Evolutionary conservation across 1,284 basidiomycete genomes (phyloP).

Genomic region (Crucibulum cyathiforme): DNA sequence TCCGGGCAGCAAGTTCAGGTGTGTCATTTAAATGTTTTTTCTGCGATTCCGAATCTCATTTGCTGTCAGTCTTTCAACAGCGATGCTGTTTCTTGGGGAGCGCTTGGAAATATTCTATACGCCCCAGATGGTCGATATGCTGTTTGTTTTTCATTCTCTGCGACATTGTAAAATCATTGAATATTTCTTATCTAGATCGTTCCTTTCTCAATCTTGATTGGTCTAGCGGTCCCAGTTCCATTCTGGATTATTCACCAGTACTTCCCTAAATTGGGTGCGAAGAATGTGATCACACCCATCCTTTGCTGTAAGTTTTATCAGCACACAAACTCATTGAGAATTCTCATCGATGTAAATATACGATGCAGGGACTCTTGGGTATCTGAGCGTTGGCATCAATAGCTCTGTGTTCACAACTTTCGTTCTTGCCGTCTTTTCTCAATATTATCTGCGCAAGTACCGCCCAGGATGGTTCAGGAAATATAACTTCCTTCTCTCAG

Average conservation of each 20-base stretch:
- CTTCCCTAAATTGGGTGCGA: conserved; percentile 53
- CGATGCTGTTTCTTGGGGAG: conserved; percentile 66
- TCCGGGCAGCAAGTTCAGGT: conserved; percentile 60
- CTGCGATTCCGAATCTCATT: not conserved
- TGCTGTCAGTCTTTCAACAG: conserved; percentile 38
- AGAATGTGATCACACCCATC: conserved; percentile 56
- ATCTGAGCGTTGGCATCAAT: conserved; percentile 56
- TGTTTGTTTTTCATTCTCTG: conserved; percentile 25
- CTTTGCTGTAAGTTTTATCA: conserved; percentile 40
- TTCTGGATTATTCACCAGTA: conserved; percentile 57
- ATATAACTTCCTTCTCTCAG: conserved; percentile 55
- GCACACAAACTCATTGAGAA: not conserved
- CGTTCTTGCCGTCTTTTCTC: conserved; percentile 57
- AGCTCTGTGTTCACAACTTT: conserved; percentile 47
- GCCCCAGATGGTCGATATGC: conserved; percentile 52
- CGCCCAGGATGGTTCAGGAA: conserved; percentile 62
- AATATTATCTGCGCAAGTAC: conserved; percentile 62
- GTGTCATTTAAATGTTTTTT: not conserved
- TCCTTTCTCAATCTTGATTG: conserved; percentile 59
- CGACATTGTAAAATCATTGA: conserved; percentile 8
- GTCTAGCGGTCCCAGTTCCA: conserved; percentile 58
- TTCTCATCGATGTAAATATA: not conserved
- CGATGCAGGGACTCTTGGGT: conserved; percentile 46
- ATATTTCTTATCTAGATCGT: conserved; percentile 46
- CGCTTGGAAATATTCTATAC: conserved; percentile 59